Evolutionary conservation across 108 stramenopile genomes (phyloP).

Genomic region (Discostella stelligeroides): DNA sequence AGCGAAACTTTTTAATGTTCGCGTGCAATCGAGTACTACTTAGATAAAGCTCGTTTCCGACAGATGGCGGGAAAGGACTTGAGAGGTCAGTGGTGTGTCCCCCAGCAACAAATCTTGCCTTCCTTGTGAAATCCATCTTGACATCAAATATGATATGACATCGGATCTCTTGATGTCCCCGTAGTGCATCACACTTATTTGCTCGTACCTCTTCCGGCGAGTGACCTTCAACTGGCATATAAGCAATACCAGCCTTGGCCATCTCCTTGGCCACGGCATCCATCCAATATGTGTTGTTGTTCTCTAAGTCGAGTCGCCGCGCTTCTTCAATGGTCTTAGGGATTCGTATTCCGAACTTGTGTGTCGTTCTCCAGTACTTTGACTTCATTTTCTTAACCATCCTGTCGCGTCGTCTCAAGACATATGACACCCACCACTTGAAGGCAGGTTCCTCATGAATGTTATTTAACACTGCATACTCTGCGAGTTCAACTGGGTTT

Average conservation of each 20-base stretch:
- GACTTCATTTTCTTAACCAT: conserved; percentile 25
- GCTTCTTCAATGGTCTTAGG: too few species aligned
- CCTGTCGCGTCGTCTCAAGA: conserved; percentile 24
- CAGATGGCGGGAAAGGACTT: too few species aligned
- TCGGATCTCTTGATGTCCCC: too few species aligned
- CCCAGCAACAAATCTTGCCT: conserved; percentile 41
- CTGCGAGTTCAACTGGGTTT: conserved; percentile 43
- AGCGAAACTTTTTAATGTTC: too few species aligned
- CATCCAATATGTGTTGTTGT: conserved; percentile 12
- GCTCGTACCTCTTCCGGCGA: background rate
- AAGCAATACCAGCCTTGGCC: conserved; percentile 11
- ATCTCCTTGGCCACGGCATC: conserved; percentile 26
- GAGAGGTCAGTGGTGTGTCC: conserved; percentile 37
- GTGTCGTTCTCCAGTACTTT: too few species aligned
- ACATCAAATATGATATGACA: too few species aligned
- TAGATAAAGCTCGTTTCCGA: too few species aligned
- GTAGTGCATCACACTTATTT: too few species aligned
- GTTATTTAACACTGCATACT: conserved; percentile 26
- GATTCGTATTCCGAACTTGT: too few species aligned
- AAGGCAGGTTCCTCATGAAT: conserved; percentile 51
- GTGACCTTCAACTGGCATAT: background rate
- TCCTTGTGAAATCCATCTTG: conserved; percentile 51
- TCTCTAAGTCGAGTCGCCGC: background rate
- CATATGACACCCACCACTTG: too few species aligned
- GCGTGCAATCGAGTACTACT: too few species aligned